A percentile compares a stretch with the other conserved stretches of the same genome.
Evolutionary conservation across 2,329 filamentous ascomycete genomes (phyloP).

Genomic region (Xylaria sp.): DNA sequence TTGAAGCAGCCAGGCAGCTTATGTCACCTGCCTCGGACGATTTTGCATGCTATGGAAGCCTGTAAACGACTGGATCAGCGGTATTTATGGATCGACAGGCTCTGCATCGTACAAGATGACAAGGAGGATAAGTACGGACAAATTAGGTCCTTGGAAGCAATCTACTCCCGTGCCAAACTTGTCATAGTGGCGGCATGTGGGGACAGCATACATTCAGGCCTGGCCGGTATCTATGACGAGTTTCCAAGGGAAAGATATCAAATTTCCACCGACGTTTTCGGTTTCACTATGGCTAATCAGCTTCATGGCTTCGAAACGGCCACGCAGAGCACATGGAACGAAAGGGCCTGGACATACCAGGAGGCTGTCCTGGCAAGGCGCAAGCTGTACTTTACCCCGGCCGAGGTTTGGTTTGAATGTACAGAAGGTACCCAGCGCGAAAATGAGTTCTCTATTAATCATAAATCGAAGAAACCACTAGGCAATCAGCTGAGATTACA

Average conservation of each 20-base stretch:
- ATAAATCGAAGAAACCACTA: neutral
- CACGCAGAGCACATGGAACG: conserved; percentile 5
- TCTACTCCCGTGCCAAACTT: conserved; percentile 6
- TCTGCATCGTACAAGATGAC: conserved; percentile 2
- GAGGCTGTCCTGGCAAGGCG: conserved; percentile 14
- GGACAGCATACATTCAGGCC: conserved; percentile 11
- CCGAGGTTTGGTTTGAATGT: conserved; percentile 22
- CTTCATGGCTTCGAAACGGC: neutral
- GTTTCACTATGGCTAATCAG: neutral
- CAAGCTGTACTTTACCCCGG: conserved; percentile 19
- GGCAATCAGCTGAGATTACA: neutral
- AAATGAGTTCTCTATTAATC: neutral
- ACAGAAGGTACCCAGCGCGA: conserved; percentile 1
- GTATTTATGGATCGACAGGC: neutral
- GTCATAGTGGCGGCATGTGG: conserved; percentile 11
- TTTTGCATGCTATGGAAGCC: neutral
- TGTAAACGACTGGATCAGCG: neutral
- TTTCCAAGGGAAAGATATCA: neutral
- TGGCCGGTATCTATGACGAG: neutral
- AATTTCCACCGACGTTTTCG: neutral
- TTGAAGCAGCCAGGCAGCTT: neutral
- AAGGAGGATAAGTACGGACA: neutral
- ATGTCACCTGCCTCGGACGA: neutral
- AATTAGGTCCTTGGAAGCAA: conserved; percentile 11
- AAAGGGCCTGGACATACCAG: conserved; percentile 16